Evolutionary conservation across 2,329 filamentous ascomycete species (phyloP).

Genomic region (Sordariomycetes sp.): DNA sequence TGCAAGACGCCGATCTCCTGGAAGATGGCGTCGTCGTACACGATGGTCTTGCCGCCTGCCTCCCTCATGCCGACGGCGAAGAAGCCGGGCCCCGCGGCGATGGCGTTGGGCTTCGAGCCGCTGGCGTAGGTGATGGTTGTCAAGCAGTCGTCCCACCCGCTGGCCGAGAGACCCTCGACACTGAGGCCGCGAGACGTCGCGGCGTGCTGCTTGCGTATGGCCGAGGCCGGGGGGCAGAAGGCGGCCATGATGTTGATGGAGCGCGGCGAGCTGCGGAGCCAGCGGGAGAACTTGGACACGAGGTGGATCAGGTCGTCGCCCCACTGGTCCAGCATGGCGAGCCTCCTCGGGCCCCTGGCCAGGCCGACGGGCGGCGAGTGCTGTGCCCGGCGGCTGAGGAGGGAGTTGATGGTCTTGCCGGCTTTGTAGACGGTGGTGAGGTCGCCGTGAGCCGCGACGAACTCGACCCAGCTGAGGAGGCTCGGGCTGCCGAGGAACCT

Average conservation of each 20-base stretch:
- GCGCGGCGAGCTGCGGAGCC: background rate
- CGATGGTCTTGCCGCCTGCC: background rate
- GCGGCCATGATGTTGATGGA: background rate
- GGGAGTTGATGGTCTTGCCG: background rate
- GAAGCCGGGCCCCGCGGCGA: background rate
- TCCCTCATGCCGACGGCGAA: background rate
- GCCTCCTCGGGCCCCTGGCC: background rate
- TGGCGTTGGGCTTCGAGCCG: background rate
- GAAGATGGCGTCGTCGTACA: background rate
- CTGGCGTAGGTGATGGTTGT: background rate
- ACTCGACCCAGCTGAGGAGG: background rate
- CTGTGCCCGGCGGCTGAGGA: background rate
- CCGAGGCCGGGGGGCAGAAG: background rate
- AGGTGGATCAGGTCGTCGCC: background rate
- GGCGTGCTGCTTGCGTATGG: background rate
- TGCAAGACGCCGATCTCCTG: background rate
- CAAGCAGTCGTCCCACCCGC: background rate
- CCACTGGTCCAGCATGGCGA: background rate
- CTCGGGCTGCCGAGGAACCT: background rate
- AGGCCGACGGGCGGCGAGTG: background rate
- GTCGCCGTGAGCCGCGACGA: background rate
- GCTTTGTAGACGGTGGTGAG: background rate
- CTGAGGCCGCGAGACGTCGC: background rate
- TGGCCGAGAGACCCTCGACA: background rate
- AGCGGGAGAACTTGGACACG: background rate